Percentiles rank a stretch among this genome's conserved stretches.
phyloP scores from a whole-genome alignment of 192 early-diverging fungal genomes.

The Rhizophagus clarus region DNA sequence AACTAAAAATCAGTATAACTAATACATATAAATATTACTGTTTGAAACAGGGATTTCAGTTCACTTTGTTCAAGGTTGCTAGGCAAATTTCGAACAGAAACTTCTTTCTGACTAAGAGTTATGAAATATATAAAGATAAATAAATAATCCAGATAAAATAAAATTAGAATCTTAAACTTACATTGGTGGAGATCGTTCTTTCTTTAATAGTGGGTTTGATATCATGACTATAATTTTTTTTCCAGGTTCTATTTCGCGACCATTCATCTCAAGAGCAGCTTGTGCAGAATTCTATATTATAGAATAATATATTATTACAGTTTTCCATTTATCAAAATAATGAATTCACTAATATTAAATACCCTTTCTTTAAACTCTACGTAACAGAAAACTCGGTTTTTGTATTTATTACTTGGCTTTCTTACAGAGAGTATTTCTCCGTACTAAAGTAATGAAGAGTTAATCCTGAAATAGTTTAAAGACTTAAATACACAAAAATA shows the following conservation, averaged over 20 bases:
- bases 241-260: constrained; percentile 2
- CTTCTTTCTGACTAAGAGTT: neutral
- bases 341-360: neutral
- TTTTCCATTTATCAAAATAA: neutral
- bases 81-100: neutral
- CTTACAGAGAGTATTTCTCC: constrained; percentile 20
- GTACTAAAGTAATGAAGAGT: neutral
- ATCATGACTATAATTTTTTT: constrained; percentile 5
- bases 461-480: neutral
- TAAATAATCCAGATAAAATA: neutral
- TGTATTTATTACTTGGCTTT: neutral
- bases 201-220: constrained; percentile 16
- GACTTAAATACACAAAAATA: neutral
- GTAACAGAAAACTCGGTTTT: constrained; percentile 1
- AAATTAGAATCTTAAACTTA: neutral
- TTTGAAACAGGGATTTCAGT: neutral
- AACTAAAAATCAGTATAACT: neutral
- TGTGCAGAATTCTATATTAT: neutral
- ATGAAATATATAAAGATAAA: neutral
- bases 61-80: neutral
- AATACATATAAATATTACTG: neutral
- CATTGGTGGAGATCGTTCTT: constrained; percentile 6
- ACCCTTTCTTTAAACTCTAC: constrained; percentile 20
- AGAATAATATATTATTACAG: neutral
- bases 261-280: constrained; percentile 15